Percentiles rank a stretch among this genome's conserved stretches.
Evolutionary conservation across 768 basidiomycete genomes (phyloP).

Genomic region (Austroboletus eburneus): DNA sequence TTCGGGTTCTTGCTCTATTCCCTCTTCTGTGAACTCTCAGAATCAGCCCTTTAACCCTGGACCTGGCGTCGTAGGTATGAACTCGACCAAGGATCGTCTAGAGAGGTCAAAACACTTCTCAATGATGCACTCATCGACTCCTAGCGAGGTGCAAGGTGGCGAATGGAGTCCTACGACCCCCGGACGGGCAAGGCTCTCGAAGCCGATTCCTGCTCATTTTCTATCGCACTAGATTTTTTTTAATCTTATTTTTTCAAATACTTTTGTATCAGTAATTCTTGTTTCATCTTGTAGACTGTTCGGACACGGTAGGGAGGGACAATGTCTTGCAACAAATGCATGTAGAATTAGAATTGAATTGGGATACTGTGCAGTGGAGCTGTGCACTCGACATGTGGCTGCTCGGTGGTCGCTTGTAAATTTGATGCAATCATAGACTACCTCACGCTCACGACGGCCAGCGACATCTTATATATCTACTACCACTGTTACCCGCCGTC

Average conservation of each 20-base stretch:
- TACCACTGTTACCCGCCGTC: no score
- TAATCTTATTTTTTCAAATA: no score
- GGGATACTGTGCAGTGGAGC: no score
- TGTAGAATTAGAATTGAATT: no score
- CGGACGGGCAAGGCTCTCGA: slow-evolving; percentile 12
- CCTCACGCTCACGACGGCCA: background rate
- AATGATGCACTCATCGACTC: slow-evolving; percentile 13
- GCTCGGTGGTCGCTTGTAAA: background rate
- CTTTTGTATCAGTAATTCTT: slow-evolving; percentile 5
- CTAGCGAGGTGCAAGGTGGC: background rate
- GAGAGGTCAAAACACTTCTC: slow-evolving; percentile 17
- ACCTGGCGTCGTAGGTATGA: background rate
- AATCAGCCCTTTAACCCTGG: background rate
- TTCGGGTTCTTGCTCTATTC: slow-evolving; percentile 1
- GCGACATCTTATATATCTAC: background rate
- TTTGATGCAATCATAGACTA: no score
- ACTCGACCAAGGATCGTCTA: background rate
- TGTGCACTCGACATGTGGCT: background rate
- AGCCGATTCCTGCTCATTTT: slow-evolving; percentile 15
- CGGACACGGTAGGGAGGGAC: no score
- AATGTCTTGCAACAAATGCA: no score
- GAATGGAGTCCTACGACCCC: slow-evolving; percentile 2
- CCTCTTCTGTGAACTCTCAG: background rate
- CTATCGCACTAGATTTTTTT: slow-evolving; percentile 17
- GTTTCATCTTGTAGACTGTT: no score